Percentiles rank a stretch among this genome's conserved stretches.
phyloP scores from a whole-genome alignment of 768 basidiomycete genomes.

The Suillus decipiens region DNA sequence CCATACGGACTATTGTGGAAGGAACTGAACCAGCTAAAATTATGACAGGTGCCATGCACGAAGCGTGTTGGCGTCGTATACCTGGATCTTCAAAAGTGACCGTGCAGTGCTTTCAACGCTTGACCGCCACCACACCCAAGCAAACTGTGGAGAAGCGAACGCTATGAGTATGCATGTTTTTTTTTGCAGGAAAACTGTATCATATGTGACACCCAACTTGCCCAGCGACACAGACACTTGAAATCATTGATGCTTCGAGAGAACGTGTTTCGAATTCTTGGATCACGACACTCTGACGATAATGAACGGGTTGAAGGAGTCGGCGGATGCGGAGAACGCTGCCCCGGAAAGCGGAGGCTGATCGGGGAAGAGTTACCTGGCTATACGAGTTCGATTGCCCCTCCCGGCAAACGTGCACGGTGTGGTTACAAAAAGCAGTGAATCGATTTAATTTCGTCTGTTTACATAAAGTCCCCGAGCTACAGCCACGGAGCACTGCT shows the following conservation, averaged over 20 bases:
- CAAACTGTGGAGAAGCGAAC: not conserved
- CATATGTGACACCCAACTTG: too few relatives aligned
- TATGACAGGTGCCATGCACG: not conserved
- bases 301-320: not conserved
- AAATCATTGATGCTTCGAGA: not conserved
- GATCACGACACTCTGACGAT: not conserved
- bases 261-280: not conserved
- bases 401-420: too few relatives aligned
- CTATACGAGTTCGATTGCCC: not conserved
- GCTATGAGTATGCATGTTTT: not conserved
- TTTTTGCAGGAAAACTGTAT: not conserved
- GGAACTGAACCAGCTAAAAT: not conserved
- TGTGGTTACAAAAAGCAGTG: too few relatives aligned
- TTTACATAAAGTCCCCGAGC: too few relatives aligned
- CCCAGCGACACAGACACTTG: not conserved
- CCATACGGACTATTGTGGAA: not conserved
- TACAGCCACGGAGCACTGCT: not conserved
- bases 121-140: not conserved
- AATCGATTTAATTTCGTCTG: too few relatives aligned
- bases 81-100: too few relatives aligned
- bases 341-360: not conserved
- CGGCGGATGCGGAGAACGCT: slow-evolving; percentile 1
- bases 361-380: slow-evolving; percentile 1
- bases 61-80: not conserved
- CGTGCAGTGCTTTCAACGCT: too few relatives aligned